These are phyloP conservation scores for Nadsonia commutata DNA, from an alignment of 1,139 yeast genomes.

Conservation along the genomic window DNA sequence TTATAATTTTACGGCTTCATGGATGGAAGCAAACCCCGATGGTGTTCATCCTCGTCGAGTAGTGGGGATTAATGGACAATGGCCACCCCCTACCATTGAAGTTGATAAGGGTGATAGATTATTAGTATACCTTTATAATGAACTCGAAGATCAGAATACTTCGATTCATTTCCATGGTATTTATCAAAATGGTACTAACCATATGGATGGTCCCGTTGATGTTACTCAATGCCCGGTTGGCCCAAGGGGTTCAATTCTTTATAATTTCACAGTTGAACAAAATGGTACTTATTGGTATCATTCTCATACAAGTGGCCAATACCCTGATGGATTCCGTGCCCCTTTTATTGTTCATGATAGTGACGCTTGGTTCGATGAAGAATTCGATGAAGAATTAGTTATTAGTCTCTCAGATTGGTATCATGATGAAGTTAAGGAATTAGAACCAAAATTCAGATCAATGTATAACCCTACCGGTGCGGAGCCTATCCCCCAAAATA, in stretches of 20 bases:
- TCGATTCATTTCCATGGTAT: slow-evolving; percentile 85
- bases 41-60: slow-evolving; percentile 51
- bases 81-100: slow-evolving; percentile 71
- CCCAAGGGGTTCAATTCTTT: slow-evolving; percentile 48
- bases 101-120: slow-evolving; percentile 65
- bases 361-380: slow-evolving; percentile 33
- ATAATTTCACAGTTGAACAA: slow-evolving; percentile 74
- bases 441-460: slow-evolving; percentile 41
- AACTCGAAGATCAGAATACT: slow-evolving; percentile 46
- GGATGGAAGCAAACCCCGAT: slow-evolving; percentile 68
- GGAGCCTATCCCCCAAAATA: slow-evolving; percentile 78
- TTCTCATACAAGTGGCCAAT: slow-evolving; percentile 74
- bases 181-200: slow-evolving; percentile 62
- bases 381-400: slow-evolving; percentile 59
- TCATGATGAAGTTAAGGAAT: slow-evolving; percentile 41
- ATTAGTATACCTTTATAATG: slow-evolving; percentile 51
- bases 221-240: slow-evolving; percentile 81
- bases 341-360: slow-evolving; percentile 53
- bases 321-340: slow-evolving; percentile 87
- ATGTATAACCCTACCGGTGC: slow-evolving; percentile 90
- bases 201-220: slow-evolving; percentile 82
- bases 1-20: slow-evolving; percentile 60
- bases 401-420: slow-evolving; percentile 73
- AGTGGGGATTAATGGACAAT: slow-evolving; percentile 65
- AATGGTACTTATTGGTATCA: slow-evolving; percentile 92